Base-by-base conservation (phyloP, 306 rosid species). In the Sphenostylis stenocarpa region DNA sequence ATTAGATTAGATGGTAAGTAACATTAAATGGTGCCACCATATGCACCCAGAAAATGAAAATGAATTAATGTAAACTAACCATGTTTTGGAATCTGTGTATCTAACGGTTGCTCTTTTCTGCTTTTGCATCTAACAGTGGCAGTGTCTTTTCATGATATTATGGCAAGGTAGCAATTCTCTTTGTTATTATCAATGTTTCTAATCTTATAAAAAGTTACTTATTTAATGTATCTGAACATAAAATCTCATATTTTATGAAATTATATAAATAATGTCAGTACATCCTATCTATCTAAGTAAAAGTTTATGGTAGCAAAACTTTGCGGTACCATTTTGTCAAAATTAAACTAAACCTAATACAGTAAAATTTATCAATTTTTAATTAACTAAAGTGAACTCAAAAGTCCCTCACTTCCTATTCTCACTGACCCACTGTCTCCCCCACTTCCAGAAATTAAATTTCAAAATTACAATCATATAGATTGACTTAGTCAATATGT, bases 1-100 rank as follows among this genome's bases (percentile, higher is more conserved):
- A 55, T 51, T 41, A 55, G 24, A 58, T 77, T 0, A n/a, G n/a
- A n/a, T n/a, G n/a, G 33, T 49, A 39, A 73, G 41, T 67, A 17
- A 49, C 61, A 55, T 55, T 73, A 23, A 66, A 73, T 80, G 51
- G 44, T 12, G 15, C 63, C 44, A 53, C 80, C 55, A 16, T 49
- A 36, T 24, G 23, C 6, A 21, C 15, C 41, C 19, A 6, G 31
- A 60, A 17, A 7, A n/a, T n/a, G 6, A 63, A 62, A 53, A 43
- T 44, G 36, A 53, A 43, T 78, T 48, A 48, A 28, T 72, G 20
- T 16, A 44, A 13, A 26, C 67, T 4, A 36, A 56, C 65, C 38
- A 43, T 10, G 12, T 47, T 57, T 17, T 49, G 14, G 66, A 51
- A 57, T 31, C 65, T 58, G 43, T 55, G 10, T 14, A 21, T 55